Conservation (phyloP, 1,284 basidiomycete species). For the Rhodotorula sp. region DNA sequence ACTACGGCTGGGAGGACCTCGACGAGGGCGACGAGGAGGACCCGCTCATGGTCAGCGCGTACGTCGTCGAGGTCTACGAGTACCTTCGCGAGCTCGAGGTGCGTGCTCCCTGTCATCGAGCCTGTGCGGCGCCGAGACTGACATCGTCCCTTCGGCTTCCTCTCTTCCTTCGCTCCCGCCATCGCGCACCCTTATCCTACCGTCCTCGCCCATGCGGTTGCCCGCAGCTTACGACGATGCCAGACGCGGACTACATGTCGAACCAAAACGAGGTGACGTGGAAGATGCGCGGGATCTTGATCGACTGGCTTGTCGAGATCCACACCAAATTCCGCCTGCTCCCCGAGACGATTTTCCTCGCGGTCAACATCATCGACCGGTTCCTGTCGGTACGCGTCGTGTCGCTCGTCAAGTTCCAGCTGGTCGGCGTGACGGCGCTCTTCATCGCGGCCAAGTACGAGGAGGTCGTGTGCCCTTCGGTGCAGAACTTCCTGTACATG, state of each 20-base stretch:
- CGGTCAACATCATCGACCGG: conserved; percentile 93
- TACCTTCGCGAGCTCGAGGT: conserved; percentile 78
- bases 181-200: no score
- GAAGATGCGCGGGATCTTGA: conserved; percentile 88
- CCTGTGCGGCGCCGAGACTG: no score
- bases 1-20: conserved; percentile 73
- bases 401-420: conserved; percentile 88
- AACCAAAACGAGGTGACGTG: conserved; percentile 86
- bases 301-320: conserved; percentile 97
- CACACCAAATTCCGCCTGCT: conserved; percentile 87
- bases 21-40: conserved; percentile 93
- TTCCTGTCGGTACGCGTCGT: conserved; percentile 89
- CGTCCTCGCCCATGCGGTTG: neutral
- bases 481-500: conserved; percentile 82
- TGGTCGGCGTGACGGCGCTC: conserved; percentile 91
- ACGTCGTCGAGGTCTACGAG: conserved; percentile 89
- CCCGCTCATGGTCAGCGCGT: conserved; percentile 95
- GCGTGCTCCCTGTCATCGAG: conserved; percentile 7
- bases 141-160: conserved; percentile 3
- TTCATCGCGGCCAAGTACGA: conserved; percentile 95
- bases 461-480: conserved; percentile 89
- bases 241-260: conserved; percentile 87
- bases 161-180: no score
- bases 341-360: conserved; percentile 94
- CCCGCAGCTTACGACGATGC: conserved; percentile 74